Conservation (phyloP, 2,329 filamentous ascomycete genomes). For the Aspergillus flavus region DNA sequence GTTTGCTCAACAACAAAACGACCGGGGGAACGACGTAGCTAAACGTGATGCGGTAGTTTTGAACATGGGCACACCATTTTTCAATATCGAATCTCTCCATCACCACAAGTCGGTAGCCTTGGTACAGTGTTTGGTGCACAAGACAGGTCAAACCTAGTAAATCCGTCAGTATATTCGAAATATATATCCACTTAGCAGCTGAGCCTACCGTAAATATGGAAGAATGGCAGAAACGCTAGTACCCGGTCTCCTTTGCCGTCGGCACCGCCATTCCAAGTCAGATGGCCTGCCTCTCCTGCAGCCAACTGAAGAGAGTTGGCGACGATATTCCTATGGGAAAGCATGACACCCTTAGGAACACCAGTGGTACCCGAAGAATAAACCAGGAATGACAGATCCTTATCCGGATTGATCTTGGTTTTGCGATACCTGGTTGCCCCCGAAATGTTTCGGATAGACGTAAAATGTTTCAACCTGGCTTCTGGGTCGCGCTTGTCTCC, state of each 20-base stretch:
- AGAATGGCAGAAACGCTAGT: constrained; percentile 82
- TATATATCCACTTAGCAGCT: not conserved
- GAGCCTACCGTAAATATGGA: constrained; percentile 78
- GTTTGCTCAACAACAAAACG: constrained; percentile 76
- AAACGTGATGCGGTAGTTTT: constrained; percentile 75
- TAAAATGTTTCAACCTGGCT: constrained; percentile 70
- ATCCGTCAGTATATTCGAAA: not conserved
- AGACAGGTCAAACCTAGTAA: constrained; percentile 67
- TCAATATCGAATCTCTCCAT: constrained; percentile 82
- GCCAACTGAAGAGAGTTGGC: constrained; percentile 67
- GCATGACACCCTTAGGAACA: constrained; percentile 85
- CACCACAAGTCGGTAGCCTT: constrained; percentile 68
- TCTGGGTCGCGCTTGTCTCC: constrained; percentile 63
- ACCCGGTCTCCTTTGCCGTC: constrained; percentile 70
- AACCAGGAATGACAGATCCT: constrained; percentile 80
- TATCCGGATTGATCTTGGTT: constrained; percentile 65
- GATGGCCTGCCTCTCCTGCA: constrained; percentile 56
- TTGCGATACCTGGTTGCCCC: constrained; percentile 61
- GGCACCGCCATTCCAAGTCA: constrained; percentile 60
- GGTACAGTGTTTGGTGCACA: constrained; percentile 68
- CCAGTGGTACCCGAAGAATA: constrained; percentile 92
- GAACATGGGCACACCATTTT: constrained; percentile 74
- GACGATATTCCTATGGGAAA: constrained; percentile 81
- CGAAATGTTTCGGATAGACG: constrained; percentile 66
- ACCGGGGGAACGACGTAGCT: constrained; percentile 84